Evolutionary conservation across 805 yeast species (phyloP).

Genomic region (Metschnikowia santaceciliae): DNA sequence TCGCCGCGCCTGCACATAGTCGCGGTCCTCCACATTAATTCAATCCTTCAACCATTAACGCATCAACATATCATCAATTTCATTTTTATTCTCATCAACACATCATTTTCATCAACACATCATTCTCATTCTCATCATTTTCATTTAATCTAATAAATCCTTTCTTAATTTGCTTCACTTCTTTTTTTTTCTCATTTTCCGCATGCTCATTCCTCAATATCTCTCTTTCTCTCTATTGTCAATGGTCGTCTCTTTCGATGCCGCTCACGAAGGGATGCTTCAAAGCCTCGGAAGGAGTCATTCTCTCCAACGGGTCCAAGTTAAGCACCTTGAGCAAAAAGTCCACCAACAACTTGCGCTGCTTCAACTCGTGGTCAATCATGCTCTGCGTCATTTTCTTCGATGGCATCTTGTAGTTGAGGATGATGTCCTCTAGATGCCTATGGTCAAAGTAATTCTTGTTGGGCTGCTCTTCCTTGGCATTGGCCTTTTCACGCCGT

Average conservation of each 20-base stretch:
- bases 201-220: neutral
- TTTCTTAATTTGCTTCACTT: too few relatives aligned
- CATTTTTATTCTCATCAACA: too few relatives aligned
- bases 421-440: conserved; percentile 65
- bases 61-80: too few relatives aligned
- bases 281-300: conserved; percentile 95
- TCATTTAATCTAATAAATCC: too few relatives aligned
- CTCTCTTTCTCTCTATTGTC: neutral
- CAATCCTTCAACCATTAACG: too few relatives aligned
- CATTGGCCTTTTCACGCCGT: conserved; percentile 24
- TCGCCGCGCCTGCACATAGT: too few relatives aligned
- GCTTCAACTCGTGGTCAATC: conserved; percentile 69
- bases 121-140: too few relatives aligned
- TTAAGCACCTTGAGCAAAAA: conserved; percentile 75
- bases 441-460: conserved; percentile 73
- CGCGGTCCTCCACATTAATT: too few relatives aligned
- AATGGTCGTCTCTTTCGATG: conserved; percentile 3
- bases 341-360: conserved; percentile 69
- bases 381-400: conserved; percentile 49
- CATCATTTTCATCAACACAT: too few relatives aligned
- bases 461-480: conserved; percentile 65
- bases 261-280: conserved; percentile 80
- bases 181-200: neutral
- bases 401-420: conserved; percentile 67
- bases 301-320: conserved; percentile 86